Base-by-base conservation (phyloP, 2,329 filamentous ascomycete species). In the Aspergillus fumigatiaffinis region DNA sequence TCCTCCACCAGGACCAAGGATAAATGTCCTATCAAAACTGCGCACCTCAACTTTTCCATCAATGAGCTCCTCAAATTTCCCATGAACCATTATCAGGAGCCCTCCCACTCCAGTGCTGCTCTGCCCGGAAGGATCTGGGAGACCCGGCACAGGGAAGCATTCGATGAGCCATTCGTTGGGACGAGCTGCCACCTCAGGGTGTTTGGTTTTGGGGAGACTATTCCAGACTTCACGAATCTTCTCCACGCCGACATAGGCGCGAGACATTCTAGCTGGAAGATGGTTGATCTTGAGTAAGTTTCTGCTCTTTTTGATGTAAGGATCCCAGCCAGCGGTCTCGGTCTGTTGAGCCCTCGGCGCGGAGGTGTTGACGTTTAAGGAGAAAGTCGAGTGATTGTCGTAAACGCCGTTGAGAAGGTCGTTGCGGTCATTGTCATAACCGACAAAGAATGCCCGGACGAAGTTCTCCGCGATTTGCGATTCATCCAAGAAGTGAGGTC, bases 11-110 rank as follows among this genome's bases (percentile, higher is more conserved):
- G 91, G 91, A 0, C 90, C 90, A 20, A 96, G 80, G 44, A 92
- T 78, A 69, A 95, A 91, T 0, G 85, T 89, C 52, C 92, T 86
- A 54, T 92, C 91, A 73, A 96, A 96, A 71, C 88, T 91, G 59
- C 91, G 87, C 10, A 73, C 75, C 64, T 87, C 84, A 41, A 85
- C 80, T 47, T 82, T 82, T 48, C 83, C 80, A 50, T 81, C 78
- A 23, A 80, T 82, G 20, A 87, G 78, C 69, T 96, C 92, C 51
- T 93, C 87, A 59, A 91, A 95, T 67, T 93, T 89, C 60, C 91
- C 90, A 66, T 94, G 89, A n/a, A 93, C 82, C 7, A 84, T 87
- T 63, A 95, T 84, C 51, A 90, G 82, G 62, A 95, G 83, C 7
- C 91, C 91, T 61, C 90, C 89, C 21, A 93, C 90, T 4, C 90